Evolutionary conservation across 768 basidiomycete species (phyloP), one percentile per base, ranked within the genome.

Genomic region (Amanita exitialis): DNA sequence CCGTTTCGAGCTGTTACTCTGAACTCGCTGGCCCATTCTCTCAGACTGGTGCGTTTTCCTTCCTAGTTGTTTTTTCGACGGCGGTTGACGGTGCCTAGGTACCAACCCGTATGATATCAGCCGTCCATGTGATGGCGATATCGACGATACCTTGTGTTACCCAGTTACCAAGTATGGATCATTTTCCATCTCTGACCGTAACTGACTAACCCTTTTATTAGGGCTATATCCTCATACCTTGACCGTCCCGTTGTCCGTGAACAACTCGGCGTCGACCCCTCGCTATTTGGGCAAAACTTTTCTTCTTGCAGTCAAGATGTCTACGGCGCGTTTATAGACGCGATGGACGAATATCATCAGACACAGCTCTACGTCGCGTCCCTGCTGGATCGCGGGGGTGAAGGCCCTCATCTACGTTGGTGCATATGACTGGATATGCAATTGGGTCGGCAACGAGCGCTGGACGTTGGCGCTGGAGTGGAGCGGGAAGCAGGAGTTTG

Each of bases 381-480:
- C 0, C 74, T 91, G 34, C 77, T 91, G 15, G 87, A 90, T 53
- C 78, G 83, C 16, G 81, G 79, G n/a, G 0, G 68, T 92, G 23
- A 73, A 76, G 2, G 77, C 82, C 15, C 72, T 91, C 27, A 78
- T 83, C 49, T 88, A 86, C 56, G 81, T 80, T 1, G 86, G 84
- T 6, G 73, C 72, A 28, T 80, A 83, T 52, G 84, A 86, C 56
- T 86, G 79, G 80, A 80, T 80, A 47, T 88, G 86, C 63, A 87
- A 87, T 61, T 83, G 80, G 74, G 66, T 86, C 23, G 83, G 82
- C 4, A 90, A 90, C 61, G 77, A 82, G 58, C 68, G 74, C 25
- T 90, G 87, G 87, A 78, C 80, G 6, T 64, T 81, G 45, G 66
- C 66, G 25, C 69, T 92, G 54, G 78, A 85, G 50, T 91, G 90